These are phyloP conservation scores for Colletotrichum lini DNA, from an alignment of 2,329 filamentous ascomycete genomes.

Conservation along the genomic window DNA sequence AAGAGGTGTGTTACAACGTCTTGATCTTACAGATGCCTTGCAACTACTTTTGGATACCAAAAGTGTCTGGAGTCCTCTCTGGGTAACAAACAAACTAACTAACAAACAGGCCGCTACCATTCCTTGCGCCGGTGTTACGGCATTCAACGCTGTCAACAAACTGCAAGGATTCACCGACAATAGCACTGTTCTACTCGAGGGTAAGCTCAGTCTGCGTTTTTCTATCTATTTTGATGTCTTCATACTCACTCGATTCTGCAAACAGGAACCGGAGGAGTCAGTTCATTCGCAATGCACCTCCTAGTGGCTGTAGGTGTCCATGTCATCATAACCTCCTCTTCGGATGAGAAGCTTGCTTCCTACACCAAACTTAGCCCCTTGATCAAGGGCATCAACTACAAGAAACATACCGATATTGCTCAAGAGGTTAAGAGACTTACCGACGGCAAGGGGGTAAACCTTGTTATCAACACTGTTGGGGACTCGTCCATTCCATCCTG, in stretches of 20 bases:
- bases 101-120: background rate
- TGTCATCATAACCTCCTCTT: constrained; percentile 46
- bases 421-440: background rate
- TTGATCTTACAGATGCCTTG: too few relatives aligned
- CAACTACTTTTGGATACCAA: too few relatives aligned
- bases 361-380: background rate
- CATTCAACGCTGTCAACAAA: background rate
- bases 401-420: background rate
- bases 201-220: background rate
- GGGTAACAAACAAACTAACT: too few relatives aligned
- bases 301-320: constrained; percentile 45
- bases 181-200: background rate
- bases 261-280: constrained; percentile 48
- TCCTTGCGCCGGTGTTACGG: background rate
- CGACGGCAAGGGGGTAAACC: background rate
- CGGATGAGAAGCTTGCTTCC: background rate
- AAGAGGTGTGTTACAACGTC: constrained; percentile 40
- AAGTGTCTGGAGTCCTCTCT: too few relatives aligned
- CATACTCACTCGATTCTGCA: background rate
- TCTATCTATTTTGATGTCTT: background rate
- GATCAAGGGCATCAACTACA: background rate
- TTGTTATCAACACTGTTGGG: background rate
- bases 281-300: constrained; percentile 45
- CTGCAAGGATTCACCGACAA: background rate
- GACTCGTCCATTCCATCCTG: background rate